phyloP scores from a whole-genome alignment of 2,329 filamentous ascomycete species.

The Mycocentrospora acerina region DNA sequence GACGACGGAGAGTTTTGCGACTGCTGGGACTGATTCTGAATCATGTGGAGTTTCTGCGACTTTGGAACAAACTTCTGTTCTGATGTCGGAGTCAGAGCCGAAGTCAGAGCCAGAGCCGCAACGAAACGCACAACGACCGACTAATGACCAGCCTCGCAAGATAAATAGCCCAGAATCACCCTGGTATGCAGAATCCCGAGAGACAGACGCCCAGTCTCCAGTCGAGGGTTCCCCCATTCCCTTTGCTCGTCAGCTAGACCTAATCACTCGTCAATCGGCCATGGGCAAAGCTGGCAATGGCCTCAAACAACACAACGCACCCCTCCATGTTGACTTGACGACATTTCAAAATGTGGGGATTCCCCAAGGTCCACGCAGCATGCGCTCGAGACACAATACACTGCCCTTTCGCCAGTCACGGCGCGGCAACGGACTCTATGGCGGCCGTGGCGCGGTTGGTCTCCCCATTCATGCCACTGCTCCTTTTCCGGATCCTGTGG shows the following conservation, averaged over 20 bases:
- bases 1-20: background rate
- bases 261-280: slow-evolving; percentile 12
- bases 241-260: slow-evolving; percentile 17
- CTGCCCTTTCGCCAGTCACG: slow-evolving; percentile 7
- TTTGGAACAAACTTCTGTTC: too few relatives aligned
- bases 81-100: too few relatives aligned
- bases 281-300: background rate
- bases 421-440: slow-evolving; percentile 25
- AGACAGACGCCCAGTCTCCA: background rate
- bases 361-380: slow-evolving; percentile 1
- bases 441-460: slow-evolving; percentile 17
- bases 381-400: slow-evolving; percentile 3
- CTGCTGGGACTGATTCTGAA: slow-evolving; percentile 1
- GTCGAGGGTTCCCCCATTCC: background rate
- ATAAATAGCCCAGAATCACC: too few relatives aligned
- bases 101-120: too few relatives aligned
- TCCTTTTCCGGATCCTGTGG: slow-evolving; percentile 33
- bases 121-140: slow-evolving; percentile 1
- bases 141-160: background rate
- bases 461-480: slow-evolving; percentile 33
- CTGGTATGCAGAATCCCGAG: too few relatives aligned
- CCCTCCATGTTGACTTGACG: slow-evolving; percentile 11
- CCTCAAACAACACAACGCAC: slow-evolving; percentile 1
- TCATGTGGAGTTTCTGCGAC: too few relatives aligned
- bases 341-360: slow-evolving; percentile 13